These are phyloP conservation scores for Mimosa bimucronata DNA, from an alignment of 306 rosid genomes.

Conservation along the genomic window DNA sequence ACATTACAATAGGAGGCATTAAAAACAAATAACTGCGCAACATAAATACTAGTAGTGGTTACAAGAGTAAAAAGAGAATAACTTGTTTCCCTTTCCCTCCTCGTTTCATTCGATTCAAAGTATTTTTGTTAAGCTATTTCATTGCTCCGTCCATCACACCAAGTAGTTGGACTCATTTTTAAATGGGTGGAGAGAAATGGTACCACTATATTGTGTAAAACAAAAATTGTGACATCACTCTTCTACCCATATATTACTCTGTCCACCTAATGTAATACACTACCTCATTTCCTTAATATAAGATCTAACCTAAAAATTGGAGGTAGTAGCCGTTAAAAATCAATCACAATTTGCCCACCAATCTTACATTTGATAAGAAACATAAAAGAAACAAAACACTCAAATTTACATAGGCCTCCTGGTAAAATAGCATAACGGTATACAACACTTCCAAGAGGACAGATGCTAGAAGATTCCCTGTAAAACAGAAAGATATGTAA, in stretches of 20 bases:
- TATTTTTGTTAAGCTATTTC: too few relatives aligned
- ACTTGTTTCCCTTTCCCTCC: too few relatives aligned
- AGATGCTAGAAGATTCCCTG: conserved; percentile 7
- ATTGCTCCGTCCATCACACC: neutral
- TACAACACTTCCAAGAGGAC: neutral
- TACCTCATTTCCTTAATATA: too few relatives aligned
- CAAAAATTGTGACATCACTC: neutral
- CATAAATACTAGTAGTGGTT: too few relatives aligned
- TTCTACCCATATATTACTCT: too few relatives aligned
- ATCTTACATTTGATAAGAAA: neutral
- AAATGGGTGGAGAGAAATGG: neutral
- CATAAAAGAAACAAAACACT: neutral
- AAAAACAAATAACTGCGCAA: too few relatives aligned
- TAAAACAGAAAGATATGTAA: neutral
- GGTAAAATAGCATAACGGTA: neutral
- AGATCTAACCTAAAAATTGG: too few relatives aligned
- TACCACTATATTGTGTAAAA: neutral
- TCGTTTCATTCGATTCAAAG: too few relatives aligned
- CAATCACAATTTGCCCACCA: conserved; percentile 6
- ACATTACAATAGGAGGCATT: too few relatives aligned
- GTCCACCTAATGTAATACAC: too few relatives aligned
- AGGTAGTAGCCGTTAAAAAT: neutral
- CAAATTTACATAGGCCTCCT: conserved; percentile 11
- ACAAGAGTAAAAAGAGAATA: too few relatives aligned
- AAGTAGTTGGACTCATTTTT: neutral